These are phyloP conservation scores for Geotrichum reessii DNA, from an alignment of 1,139 yeast species.

Conservation along the genomic window DNA sequence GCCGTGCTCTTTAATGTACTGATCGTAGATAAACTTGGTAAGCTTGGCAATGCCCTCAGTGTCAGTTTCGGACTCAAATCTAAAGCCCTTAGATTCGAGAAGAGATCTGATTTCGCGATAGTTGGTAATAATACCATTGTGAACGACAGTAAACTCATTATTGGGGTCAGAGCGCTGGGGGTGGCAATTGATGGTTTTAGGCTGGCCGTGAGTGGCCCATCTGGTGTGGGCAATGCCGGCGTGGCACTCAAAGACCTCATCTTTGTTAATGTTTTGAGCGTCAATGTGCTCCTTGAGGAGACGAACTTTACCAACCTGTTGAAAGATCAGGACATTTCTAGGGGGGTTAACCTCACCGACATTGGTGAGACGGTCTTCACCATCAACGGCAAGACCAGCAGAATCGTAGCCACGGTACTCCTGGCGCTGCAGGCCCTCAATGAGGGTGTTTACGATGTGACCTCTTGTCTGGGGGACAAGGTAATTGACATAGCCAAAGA, in stretches of 20 bases:
- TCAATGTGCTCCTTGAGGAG: conserved; percentile 68
- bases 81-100: conserved; percentile 69
- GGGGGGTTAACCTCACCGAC: conserved; percentile 27
- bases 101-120: conserved; percentile 84
- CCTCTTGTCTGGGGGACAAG: conserved; percentile 89
- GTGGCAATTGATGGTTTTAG: conserved; percentile 80
- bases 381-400: conserved; percentile 93
- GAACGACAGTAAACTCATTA: conserved; percentile 87
- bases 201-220: conserved; percentile 99
- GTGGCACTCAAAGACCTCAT: conserved; percentile 70
- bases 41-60: conserved; percentile 96
- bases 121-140: conserved; percentile 97
- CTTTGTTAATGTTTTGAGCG: conserved; percentile 46
- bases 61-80: conserved; percentile 91
- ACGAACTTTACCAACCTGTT: conserved; percentile 88
- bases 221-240: conserved; percentile 98
- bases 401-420: conserved; percentile 99
- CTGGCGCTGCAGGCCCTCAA: conserved; percentile 86
- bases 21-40: conserved; percentile 84
- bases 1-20: conserved; percentile 46
- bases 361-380: conserved; percentile 47
- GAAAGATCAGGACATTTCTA: conserved; percentile 57
- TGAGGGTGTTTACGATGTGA: conserved; percentile 79
- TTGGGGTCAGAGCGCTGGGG: conserved; percentile 86
- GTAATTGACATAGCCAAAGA: conserved; percentile 96